Evolutionary conservation across 306 rosid genomes (phyloP), one percentile per base, ranked within the genome.

Genomic region (Canavalia gladiata): DNA sequence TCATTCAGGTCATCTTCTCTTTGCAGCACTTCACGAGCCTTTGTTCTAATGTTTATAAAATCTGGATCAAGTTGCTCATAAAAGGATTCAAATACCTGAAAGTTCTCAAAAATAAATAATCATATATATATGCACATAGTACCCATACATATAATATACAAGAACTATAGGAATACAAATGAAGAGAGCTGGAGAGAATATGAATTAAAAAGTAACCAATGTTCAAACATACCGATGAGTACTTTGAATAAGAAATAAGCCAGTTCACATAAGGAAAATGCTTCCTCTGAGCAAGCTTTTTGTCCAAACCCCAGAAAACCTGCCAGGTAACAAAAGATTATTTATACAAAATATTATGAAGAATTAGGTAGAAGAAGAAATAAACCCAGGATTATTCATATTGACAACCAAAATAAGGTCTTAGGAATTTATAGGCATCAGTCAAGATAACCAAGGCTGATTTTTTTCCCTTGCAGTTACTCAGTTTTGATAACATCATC

Each of bases 1-100:
- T 96, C 99, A 83, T 96, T 96, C 67, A 96, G 88, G 88, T 96
- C 99, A 84, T 96, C 99, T 87, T 96, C 99, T 86, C 99, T 90
- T 84, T 96, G 98, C 68, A 96, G 82, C 75, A 96, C 97, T 84
- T 96, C 99, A 77, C 98, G 99, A 57, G 99, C 99, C 88, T 91
- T 93, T 68, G 99, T 96, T 87, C 99, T 96, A 82, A 96, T 96
- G 90, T 78, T 93, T 64, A 96, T 96, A 82, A 96, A 96, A 85
- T 96, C 99, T 45, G 98, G 94, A 87, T 96, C 99, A 52, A 93
- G 94, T 81, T 93, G 89, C 78, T 96, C 99, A 76, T 96, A 96
- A 89, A 93, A 96, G 76, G 95, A 64, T 67, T 96, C 99, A 65
- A 96, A 88, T 34, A 98, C 99, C 99, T 96, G 41, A 82, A 18